These are phyloP conservation scores for Trypanosoma lewisi DNA, from an alignment of 208 protist species.

Conservation along the genomic window DNA sequence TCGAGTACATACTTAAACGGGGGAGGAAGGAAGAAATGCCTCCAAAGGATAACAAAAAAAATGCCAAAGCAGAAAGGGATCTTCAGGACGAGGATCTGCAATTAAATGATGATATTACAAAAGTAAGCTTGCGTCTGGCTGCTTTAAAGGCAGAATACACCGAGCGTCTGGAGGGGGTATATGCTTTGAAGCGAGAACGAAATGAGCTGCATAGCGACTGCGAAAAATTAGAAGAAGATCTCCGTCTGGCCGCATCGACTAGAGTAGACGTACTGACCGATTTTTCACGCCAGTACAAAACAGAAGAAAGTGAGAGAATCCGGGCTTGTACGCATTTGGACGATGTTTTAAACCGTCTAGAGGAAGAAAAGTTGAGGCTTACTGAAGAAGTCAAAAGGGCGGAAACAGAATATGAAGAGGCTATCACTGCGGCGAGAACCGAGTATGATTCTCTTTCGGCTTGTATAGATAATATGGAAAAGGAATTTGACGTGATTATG, in stretches of 20 bases:
- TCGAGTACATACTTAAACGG: not conserved
- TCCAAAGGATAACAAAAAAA: slow-evolving; percentile 30
- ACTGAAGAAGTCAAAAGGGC: slow-evolving; percentile 45
- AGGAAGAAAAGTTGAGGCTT: slow-evolving; percentile 63
- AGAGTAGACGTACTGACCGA: slow-evolving; percentile 83
- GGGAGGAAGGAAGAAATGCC: slow-evolving; percentile 14
- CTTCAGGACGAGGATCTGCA: slow-evolving; percentile 63
- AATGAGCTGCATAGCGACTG: slow-evolving; percentile 33
- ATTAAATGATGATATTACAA: slow-evolving; percentile 59
- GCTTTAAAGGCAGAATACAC: slow-evolving; percentile 66
- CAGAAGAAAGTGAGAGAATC: slow-evolving; percentile 65
- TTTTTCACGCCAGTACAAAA: slow-evolving; percentile 83
- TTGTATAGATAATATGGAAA: slow-evolving; percentile 79
- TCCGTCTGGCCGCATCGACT: slow-evolving; percentile 42
- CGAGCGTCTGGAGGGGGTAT: slow-evolving; percentile 43
- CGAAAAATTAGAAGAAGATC: slow-evolving; percentile 27
- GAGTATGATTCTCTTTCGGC: slow-evolving; percentile 58
- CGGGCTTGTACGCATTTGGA: slow-evolving; percentile 54
- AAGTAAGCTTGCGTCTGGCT: slow-evolving; percentile 44
- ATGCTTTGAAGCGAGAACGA: slow-evolving; percentile 34
- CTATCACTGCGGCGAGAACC: slow-evolving; percentile 55
- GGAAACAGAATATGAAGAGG: slow-evolving; percentile 50
- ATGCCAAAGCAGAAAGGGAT: slow-evolving; percentile 26
- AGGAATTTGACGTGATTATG: slow-evolving; percentile 76
- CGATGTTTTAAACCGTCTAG: slow-evolving; percentile 40